Conservation (phyloP, 73 alveolate species). For the Breviolum minutum region DNA sequence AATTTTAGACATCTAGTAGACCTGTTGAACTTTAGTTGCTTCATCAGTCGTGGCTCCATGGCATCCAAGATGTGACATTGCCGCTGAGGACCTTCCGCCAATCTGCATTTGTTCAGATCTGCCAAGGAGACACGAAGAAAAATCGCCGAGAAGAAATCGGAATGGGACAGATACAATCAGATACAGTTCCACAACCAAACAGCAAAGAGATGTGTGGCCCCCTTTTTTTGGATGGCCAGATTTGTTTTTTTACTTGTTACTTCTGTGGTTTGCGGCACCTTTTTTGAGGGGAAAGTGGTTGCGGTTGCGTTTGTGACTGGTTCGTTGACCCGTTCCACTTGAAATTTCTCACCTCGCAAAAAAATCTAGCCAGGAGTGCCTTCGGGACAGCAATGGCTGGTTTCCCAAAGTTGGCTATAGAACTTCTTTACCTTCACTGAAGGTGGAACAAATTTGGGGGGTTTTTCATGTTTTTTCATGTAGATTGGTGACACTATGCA, state of each 20-base stretch:
- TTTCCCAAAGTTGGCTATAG: not conserved
- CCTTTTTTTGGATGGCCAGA: too few relatives aligned
- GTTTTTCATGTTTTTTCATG: too few relatives aligned
- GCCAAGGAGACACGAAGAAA: constrained; percentile 10
- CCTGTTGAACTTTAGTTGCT: not conserved
- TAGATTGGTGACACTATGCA: too few relatives aligned
- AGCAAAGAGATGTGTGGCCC: too few relatives aligned
- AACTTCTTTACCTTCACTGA: not conserved
- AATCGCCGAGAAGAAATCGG: not conserved
- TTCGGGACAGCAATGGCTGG: constrained; percentile 55
- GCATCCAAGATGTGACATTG: not conserved
- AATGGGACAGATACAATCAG: too few relatives aligned
- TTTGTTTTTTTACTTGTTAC: too few relatives aligned
- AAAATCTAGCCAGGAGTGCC: constrained; percentile 49
- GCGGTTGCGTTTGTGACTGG: too few relatives aligned
- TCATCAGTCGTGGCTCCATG: not conserved
- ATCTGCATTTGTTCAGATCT: constrained; percentile 29
- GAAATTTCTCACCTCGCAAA: too few relatives aligned
- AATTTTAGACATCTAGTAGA: not conserved
- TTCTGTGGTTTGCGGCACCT: too few relatives aligned
- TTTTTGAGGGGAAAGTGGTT: too few relatives aligned
- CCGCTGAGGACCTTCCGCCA: not conserved
- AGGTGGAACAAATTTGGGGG: not conserved
- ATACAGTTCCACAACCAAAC: too few relatives aligned
- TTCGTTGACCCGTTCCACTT: too few relatives aligned